Evolutionary conservation across 129 eudicot species (phyloP), one percentile per base, ranked within the genome.

Genomic region (carrot (Daucus carota)): DNA sequence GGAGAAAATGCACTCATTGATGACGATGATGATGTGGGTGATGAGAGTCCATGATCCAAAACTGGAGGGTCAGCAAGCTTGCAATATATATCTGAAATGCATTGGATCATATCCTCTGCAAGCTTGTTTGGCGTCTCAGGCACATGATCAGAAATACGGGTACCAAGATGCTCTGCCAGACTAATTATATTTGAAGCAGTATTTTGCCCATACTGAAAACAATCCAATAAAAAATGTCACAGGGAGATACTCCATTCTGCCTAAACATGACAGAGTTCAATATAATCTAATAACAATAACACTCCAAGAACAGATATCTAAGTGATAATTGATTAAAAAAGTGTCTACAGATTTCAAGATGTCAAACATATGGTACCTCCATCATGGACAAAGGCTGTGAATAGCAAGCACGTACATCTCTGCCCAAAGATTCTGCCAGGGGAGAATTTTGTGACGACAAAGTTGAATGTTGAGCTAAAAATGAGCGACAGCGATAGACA

Each of bases 141-240:
- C 72, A 91, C 73, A 68, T 94, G 97, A 84, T 94, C 97, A 46
- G 96, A 89, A 40, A 94, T 91, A 14, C 93, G 83, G 45, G 99
- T 94, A 13, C 99, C 97, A 34, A 94, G 96, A 86, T 94, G 94
- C 88, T 94, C 99, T 1, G 99, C 99, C 72, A 94, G 85, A 80
- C 96, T 94, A 47, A 91, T 89, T 59, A 94, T 78, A 70, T 88
- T 86, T 28, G 99, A 83, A 74, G 89, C 80, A 14, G 88, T 76
- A 74, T 82, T 89, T 78, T 91, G 90, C 11, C 83, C 85, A 79
- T 85, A 90, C 97, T 90, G 87, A 83, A 85, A 40, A 74, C 33
- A 78, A 77, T 54, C 33, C 75, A 73, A 5, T 41, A 54, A 42
- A 71, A 54, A 14, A 42, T 40, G 15, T 75, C 26, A 72, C 34